Base-by-base conservation (phyloP, 164 flowering plant genomes). In the Litsea cubeba region DNA sequence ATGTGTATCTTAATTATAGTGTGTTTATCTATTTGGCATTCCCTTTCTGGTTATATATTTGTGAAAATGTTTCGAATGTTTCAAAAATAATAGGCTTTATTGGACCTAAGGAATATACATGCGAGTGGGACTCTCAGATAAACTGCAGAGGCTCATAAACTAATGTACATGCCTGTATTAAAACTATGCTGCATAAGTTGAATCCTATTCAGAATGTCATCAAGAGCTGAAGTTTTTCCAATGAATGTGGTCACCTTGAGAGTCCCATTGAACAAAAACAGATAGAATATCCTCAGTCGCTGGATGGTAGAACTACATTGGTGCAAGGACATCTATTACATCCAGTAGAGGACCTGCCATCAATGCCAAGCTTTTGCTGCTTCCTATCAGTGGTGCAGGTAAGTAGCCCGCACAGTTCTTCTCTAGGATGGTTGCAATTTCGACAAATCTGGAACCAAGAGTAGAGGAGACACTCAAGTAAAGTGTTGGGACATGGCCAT, bases 1-100 rank as follows among this genome's bases (percentile, higher is more conserved):
- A 58, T 71, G 30, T 70, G 69, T 67, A 71, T 70, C 72, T 65
- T 72, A 3, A 51, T 20, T 23, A 60, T 68, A 32, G 14, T 15
- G 22, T 58, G 54, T 40, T 76, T 7, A 3, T 66, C 14, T 70
- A 5, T 63, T 46, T 20, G 22, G 5, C 17, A 1, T 14, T 63
- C 15, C 23, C 15, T 12, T 63, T 63, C 23, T 63, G 28, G 32
- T 23, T 22, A 22, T 3, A 11, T 24, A 22, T 14, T 63, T 24
- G 15, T 24, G 23, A 22, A 24, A 3, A 25, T 63, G 15, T 24
- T 24, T 66, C 12, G 17, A 28, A 26, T 30, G 49, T 18, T 66
- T 20, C 22, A 14, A 63, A 22, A 25, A 14, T 18, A 30, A 3
- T 50, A 66, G 32, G 69, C 69, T 17, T 66, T 28, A 20, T 30